Evolutionary conservation across 2,329 filamentous ascomycete genomes (phyloP), one percentile per base, ranked within the genome.

Genomic region (Aspergillus ruber): DNA sequence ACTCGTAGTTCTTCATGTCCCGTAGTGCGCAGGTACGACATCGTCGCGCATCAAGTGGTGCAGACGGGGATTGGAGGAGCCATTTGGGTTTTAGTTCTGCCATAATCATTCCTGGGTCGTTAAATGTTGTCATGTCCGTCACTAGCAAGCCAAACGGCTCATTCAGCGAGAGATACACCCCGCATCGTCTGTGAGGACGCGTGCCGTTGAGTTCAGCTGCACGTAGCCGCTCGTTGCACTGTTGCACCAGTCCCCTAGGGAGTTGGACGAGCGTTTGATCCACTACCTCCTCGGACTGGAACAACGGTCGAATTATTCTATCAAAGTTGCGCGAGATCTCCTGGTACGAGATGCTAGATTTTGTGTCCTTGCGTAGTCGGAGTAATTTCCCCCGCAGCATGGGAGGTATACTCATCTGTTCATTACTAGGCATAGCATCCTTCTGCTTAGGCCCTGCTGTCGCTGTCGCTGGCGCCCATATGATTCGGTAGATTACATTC

Each of bases 11-110:
- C 49, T 75, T 74, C 69, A 72, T 71, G 25, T 73, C 74, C 42
- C 74, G 62, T 56, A 79, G 50, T 71, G 88, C 88, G 63, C 88
- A 93, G 35, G 85, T 89, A 27, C 88, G 81, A 68, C 88, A 93
- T 44, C 85, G 76, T 44, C 73, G 77, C 36, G 85, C 79, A 23
- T 70, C 67, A 0, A 62, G 21, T 1, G 87, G 88, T 0, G 87
- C 86, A 33, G 80, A 82, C 3, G 84, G 86, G 2, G 86, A 90
- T 63, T 90, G 86, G 7, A 77, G 71, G 21, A 93, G 78, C 88
- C 88, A 93, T 68, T 93, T 93, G 12, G 88, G 87, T 64, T 93
- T 93, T 69, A 91, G 85, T 63, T 91, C 86, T 47, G 87, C 71
- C 27, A 86, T 62, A 40, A 42, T 65, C 42, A 61, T 59, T 3